Evolutionary conservation across 495 filamentous ascomycete species (phyloP).

Genomic region (Penicillium turbatum): DNA sequence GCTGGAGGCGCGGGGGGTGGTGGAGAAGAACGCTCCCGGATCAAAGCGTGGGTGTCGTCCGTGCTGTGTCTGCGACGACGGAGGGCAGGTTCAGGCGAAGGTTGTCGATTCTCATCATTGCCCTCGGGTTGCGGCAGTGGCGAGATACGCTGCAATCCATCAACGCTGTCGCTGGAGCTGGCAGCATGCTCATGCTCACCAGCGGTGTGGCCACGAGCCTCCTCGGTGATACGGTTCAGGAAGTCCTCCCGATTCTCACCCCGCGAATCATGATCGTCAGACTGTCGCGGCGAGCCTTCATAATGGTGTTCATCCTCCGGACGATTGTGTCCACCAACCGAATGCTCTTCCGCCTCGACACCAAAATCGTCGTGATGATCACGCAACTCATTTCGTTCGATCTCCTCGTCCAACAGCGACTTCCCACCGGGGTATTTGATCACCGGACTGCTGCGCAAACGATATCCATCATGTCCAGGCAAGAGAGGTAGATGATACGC

Average conservation of each 20-base stretch:
- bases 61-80: slow-evolving; percentile 28
- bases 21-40: slow-evolving; percentile 18
- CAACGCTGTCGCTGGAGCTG: slow-evolving; percentile 1
- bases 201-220: slow-evolving; percentile 15
- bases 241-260: slow-evolving; percentile 16
- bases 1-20: slow-evolving; percentile 12
- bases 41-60: slow-evolving; percentile 20
- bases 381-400: slow-evolving; percentile 84
- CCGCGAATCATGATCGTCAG: slow-evolving; percentile 9
- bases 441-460: slow-evolving; percentile 82
- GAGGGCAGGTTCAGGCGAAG: slow-evolving; percentile 10
- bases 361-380: slow-evolving; percentile 90
- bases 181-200: slow-evolving; percentile 19
- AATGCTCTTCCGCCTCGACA: slow-evolving; percentile 50
- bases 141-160: neutral
- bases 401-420: slow-evolving; percentile 89
- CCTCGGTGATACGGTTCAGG: slow-evolving; percentile 17
- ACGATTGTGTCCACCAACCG: slow-evolving; percentile 28
- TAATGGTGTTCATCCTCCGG: slow-evolving; percentile 34
- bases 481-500: slow-evolving; percentile 91
- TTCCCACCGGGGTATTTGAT: slow-evolving; percentile 91
- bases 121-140: slow-evolving; percentile 1
- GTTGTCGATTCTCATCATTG: neutral
- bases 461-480: slow-evolving; percentile 77
- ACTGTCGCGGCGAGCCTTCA: slow-evolving; percentile 15